Base-by-base conservation (phyloP, 2,329 filamentous ascomycete species). In the Penicillium decumbens region DNA sequence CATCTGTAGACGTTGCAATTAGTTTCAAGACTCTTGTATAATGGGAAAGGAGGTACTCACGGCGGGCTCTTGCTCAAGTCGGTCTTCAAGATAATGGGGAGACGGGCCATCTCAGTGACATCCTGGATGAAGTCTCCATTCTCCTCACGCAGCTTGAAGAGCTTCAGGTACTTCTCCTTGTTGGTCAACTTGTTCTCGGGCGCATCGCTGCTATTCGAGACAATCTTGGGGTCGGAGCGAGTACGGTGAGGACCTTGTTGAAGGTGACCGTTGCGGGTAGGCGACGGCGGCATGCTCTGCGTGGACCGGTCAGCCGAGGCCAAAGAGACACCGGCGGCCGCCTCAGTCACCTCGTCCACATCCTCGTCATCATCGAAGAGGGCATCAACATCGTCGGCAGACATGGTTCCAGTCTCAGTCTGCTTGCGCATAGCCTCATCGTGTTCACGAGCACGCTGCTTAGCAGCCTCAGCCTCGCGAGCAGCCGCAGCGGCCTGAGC, bases 1-100 rank as follows among this genome's bases (percentile, higher is more conserved):
- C 74, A 76, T 56, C 73, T 76, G 54, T 10, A 48, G 13, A 45
- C 24, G 1, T 55, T 69, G 54, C 69, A 65, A 49, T 35, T 28
- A 23, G 29, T 37, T 6, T n/a, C 4, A 49, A 24, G 35, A 18
- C 5, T 27, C 12, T 27, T 6, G 32, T 33, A 10, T 13, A 25
- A 45, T 46, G 15, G 10, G 41, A 28, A 6, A 45, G 32, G 37
- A 51, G 35, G 37, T 55, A 92, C 93, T 84, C 87, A 98, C 91
- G 93, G 93, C 75, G 93, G 93, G 77, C 92, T 97, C 88, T 98
- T 98, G 75, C 80, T 89, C 65, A 98, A 81, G 75, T 98, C 93
- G 58, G 93, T 97, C 84, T 95, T 97, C 65, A 98, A 76, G 69
- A 98, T 95, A 60, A 98, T 88, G n/a, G 93, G 93, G 54, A 98